Base-by-base conservation (phyloP, 192 early-diverging fungal species). In the Coemansia brasiliensis region DNA sequence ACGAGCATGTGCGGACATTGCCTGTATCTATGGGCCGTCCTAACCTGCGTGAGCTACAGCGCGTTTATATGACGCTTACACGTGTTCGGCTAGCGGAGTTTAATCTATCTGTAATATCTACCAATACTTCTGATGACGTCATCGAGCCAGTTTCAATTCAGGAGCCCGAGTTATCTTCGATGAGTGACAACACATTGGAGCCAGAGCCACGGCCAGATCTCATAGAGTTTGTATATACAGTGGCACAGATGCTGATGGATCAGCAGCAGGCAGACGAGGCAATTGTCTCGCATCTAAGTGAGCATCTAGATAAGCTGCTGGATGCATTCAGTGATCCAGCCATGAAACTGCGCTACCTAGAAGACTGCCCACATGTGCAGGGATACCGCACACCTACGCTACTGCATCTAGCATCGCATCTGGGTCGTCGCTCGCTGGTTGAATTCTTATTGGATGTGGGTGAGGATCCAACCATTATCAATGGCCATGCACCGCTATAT, bases 11-110 rank as follows among this genome's bases (percentile, higher is more conserved):
- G 37, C 79, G 84, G 1, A 72, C 80, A 6, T 81, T 92, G 54
- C 94, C 94, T 0, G 92, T 95, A 63, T 77, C 88, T 0, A 91
- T 92, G 17, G 80, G 82, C 1, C 83, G 92, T 2, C 92, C 94
- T 6, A 89, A 70, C 11, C 59, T 78, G 42, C 22, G 57, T 18
- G 81, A 68, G 41, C 59, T 83, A 35, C 52, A 57, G 11, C 73
- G 60, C 15, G 60, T 70, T 5, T 82, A 83, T 37, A 25, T 39
- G 1, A 52, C 46, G 9, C 39, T 83, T 3, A 65, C 67, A 0
- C 62, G 54, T 0, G 73, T 78, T 13, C 65, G 50, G 15, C 61
- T 55, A 43, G 61, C 17, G 18, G 45, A 3, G 27, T 51, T 67
- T 25, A 61, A 55, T 15, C 2, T 43, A 52, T 13, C 17, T 11